Evolutionary conservation across 768 basidiomycete species (phyloP).

Genomic region (Chalciporus piperatus): DNA sequence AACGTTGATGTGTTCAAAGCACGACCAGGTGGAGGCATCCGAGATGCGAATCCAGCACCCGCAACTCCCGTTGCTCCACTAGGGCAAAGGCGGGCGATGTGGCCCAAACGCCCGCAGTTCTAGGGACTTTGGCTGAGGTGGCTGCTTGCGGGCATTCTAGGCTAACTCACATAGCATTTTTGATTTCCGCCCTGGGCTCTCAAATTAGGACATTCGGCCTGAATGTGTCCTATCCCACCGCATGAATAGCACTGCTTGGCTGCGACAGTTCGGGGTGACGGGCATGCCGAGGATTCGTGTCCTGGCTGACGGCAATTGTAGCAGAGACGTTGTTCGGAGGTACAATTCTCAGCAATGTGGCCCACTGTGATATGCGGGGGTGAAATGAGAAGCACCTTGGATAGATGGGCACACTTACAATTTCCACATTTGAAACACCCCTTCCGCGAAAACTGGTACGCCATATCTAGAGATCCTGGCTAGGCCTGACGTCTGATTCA

Average conservation of each 20-base stretch:
- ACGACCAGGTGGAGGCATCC: conserved; percentile 73
- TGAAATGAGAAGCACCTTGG: conserved; percentile 9
- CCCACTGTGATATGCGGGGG: conserved; percentile 55
- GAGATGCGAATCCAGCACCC: conserved; percentile 54
- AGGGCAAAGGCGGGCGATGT: conserved; percentile 77
- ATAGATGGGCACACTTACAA: conserved; percentile 48
- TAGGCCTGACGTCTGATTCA: conserved; percentile 35
- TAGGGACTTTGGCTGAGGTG: conserved; percentile 24
- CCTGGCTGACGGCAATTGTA: conserved; percentile 96
- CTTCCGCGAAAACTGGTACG: conserved; percentile 81
- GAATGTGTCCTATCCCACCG: conserved; percentile 88
- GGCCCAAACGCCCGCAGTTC: conserved; percentile 82
- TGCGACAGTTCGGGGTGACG: conserved; percentile 75
- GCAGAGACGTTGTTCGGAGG: conserved; percentile 85
- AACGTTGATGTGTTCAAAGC: conserved; percentile 71
- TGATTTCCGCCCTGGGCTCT: conserved; percentile 66
- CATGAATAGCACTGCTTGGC: conserved; percentile 93
- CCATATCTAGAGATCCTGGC: conserved; percentile 54
- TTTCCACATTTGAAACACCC: conserved; percentile 95
- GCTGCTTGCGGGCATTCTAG: neutral
- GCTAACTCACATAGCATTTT: conserved; percentile 75
- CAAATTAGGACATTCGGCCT: conserved; percentile 82
- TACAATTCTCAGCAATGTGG: conserved; percentile 90
- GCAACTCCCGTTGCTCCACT: conserved; percentile 39
- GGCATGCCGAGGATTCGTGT: conserved; percentile 87